Evolutionary conservation across 2,329 filamentous ascomycete species (phyloP).

Genomic region (Orbilia oligospora): DNA sequence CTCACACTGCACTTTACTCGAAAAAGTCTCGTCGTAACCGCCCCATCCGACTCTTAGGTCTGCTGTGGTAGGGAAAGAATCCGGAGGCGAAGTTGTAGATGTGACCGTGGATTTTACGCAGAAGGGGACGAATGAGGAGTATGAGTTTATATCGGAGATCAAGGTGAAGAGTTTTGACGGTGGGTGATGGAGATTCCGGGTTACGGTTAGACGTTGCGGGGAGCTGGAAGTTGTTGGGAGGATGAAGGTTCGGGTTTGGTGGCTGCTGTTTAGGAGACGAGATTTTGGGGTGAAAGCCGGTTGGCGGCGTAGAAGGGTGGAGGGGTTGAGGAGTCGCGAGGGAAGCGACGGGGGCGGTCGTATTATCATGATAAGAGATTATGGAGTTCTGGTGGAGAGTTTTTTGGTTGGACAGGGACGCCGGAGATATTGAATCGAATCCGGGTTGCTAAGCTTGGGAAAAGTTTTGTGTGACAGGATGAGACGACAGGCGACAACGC

Average conservation of each 20-base stretch:
- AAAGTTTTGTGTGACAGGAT: constrained; percentile 19
- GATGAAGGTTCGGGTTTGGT: constrained; percentile 67
- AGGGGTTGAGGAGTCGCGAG: neutral
- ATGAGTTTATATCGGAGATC: constrained; percentile 89
- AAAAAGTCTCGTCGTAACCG: constrained; percentile 85
- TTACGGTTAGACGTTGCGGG: constrained; percentile 78
- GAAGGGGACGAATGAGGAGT: constrained; percentile 91
- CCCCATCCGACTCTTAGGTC: constrained; percentile 89
- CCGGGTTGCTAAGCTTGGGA: neutral
- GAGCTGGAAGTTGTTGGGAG: constrained; percentile 64
- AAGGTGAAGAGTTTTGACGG: constrained; percentile 81
- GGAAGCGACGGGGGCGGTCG: constrained; percentile 24
- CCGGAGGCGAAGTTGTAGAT: constrained; percentile 72
- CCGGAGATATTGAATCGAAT: neutral
- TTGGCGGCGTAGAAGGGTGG: constrained; percentile 4
- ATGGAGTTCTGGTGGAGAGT: neutral
- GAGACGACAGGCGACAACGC: constrained; percentile 2
- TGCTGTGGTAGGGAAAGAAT: constrained; percentile 76
- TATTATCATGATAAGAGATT: constrained; percentile 24
- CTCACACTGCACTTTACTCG: constrained; percentile 81
- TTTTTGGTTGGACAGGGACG: neutral
- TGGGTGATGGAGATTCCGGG: constrained; percentile 82
- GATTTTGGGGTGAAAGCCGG: neutral
- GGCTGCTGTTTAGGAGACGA: neutral
- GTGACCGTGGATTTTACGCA: constrained; percentile 84